Base-by-base conservation (phyloP, 345 rosid species). In the Brassica juncea region DNA sequence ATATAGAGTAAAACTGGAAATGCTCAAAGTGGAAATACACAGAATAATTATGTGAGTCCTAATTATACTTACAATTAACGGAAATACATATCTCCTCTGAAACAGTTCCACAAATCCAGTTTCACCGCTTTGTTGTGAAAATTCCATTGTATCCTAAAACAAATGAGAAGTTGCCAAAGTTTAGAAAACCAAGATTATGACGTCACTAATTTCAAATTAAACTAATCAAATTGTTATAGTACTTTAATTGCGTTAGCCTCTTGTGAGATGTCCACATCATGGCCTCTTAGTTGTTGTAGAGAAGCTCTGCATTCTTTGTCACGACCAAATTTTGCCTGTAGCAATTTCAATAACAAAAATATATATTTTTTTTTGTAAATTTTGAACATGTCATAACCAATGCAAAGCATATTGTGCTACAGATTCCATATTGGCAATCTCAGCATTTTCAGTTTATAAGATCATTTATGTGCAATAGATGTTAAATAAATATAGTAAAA, bases 181-280 rank as follows among this genome's bases (percentile, higher is more conserved):
- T 30, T 30, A 62, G 66, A 58, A 62, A 30, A 30, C 9, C 39
- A 62, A 30, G 37, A 62, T n/a, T 28, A 14, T 2, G 39, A 30
- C 32, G 64, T 27, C 19, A 15, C 1, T 15, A 32, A 31, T 30
- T 12, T 27, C 4, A 2, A 62, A 15, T 28, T 28, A 28, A 61
- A 5, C 32, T 28, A 61, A 61, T 61, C 0, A 63, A 62, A 14
- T 31, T 9, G 21, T 31, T 31, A 15, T 31, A 2, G 35, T 63
- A 63, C 82, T 67, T 16, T 66, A 69, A 80, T 80, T 14, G 73
- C 44, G 73, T 67, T 59, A 25, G 78, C 78, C 61, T 80, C 82
- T 16, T 9, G 19, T 44, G 82, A 80, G 63, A 68, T 80, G 64
- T 80, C 79, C 1, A 70, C 66, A 14, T 72, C 87, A 85, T 82